These are phyloP conservation scores for Lanmaoa rubissima DNA, from an alignment of 768 basidiomycete genomes.

Conservation along the genomic window DNA sequence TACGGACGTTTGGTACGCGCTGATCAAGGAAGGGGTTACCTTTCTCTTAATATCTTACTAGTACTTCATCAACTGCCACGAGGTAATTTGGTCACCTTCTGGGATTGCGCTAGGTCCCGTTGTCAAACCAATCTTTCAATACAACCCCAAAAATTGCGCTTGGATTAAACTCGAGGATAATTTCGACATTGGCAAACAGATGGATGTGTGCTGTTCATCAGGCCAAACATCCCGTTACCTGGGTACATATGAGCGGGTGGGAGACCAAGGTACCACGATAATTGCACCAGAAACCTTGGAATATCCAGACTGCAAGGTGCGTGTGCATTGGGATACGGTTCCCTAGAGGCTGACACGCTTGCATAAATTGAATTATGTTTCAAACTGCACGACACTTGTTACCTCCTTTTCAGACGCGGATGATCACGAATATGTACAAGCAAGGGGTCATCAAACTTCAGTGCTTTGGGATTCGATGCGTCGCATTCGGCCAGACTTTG, in stretches of 20 bases:
- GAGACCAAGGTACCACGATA: slow-evolving; percentile 8
- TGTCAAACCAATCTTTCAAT: slow-evolving; percentile 24
- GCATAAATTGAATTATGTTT: slow-evolving; percentile 20
- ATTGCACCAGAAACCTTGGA: slow-evolving; percentile 12
- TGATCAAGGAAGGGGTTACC: background rate
- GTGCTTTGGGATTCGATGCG: slow-evolving; percentile 26
- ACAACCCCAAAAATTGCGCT: slow-evolving; percentile 22
- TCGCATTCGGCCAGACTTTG: slow-evolving; percentile 19
- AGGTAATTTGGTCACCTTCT: slow-evolving; percentile 23
- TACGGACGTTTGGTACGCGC: slow-evolving; percentile 8
- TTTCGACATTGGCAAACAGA: slow-evolving; percentile 13
- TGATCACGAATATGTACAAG: slow-evolving; percentile 29
- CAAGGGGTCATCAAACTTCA: slow-evolving; percentile 28
- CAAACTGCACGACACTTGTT: slow-evolving; percentile 20
- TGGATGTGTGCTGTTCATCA: slow-evolving; percentile 21
- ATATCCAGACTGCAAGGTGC: slow-evolving; percentile 11
- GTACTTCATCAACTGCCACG: slow-evolving; percentile 11
- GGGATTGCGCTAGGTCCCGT: slow-evolving; percentile 28
- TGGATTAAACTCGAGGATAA: slow-evolving; percentile 14
- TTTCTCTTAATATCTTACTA: background rate
- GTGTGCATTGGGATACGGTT: background rate
- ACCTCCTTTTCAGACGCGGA: slow-evolving; percentile 23
- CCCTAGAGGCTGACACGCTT: background rate
- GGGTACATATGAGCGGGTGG: slow-evolving; percentile 28
- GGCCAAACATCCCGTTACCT: slow-evolving; percentile 15